Percentiles rank a stretch among this genome's conserved stretches.
phyloP scores from a whole-genome alignment of 345 rosid species.

The Triadica sebifera region DNA sequence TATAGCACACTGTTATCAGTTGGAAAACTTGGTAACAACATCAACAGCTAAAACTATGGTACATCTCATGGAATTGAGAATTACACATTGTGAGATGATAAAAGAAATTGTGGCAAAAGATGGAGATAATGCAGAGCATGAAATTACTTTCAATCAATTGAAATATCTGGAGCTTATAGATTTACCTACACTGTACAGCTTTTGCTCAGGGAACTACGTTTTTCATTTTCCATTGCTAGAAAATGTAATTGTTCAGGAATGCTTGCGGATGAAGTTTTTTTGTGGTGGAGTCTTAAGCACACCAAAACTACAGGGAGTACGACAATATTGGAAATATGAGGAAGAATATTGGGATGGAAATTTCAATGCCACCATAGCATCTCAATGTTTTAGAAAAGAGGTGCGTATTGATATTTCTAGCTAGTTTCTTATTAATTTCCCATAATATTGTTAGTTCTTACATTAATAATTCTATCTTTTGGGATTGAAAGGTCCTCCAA shows the following conservation, averaged over 20 bases:
- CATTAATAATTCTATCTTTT: too few relatives aligned
- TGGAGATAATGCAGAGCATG: too few relatives aligned
- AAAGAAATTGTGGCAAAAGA: too few relatives aligned
- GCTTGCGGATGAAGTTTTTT: background rate
- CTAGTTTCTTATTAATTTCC: background rate
- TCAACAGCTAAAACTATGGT: too few relatives aligned
- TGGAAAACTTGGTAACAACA: too few relatives aligned
- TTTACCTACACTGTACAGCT: background rate
- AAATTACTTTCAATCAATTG: too few relatives aligned
- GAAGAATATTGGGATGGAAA: background rate
- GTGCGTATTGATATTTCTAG: background rate
- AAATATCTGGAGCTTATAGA: too few relatives aligned
- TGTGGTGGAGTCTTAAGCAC: background rate
- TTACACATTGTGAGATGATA: too few relatives aligned
- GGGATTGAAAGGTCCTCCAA: too few relatives aligned
- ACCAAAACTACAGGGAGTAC: background rate
- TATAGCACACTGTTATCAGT: too few relatives aligned
- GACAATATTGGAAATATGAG: rapidly evolving
- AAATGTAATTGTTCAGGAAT: background rate
- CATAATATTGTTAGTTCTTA: too few relatives aligned
- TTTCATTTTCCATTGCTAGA: background rate
- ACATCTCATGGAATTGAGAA: too few relatives aligned
- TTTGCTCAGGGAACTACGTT: background rate
- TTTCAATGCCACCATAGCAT: background rate
- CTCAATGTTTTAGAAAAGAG: background rate